These are phyloP conservation scores for Coemansia sp. DNA, from an alignment of 192 early-diverging fungal genomes.

Conservation along the genomic window DNA sequence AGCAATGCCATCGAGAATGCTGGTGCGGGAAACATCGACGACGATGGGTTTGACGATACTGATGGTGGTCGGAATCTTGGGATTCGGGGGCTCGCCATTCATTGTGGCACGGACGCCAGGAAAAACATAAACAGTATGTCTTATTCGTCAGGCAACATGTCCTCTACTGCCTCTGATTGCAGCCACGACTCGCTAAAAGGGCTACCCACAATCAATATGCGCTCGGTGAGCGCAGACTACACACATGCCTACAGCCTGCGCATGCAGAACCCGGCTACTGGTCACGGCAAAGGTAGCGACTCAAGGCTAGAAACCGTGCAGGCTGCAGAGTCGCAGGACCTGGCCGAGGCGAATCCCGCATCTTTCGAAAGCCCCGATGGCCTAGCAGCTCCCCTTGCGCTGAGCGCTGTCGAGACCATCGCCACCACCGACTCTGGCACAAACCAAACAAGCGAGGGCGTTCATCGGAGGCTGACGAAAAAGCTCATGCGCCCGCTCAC, in stretches of 20 bases:
- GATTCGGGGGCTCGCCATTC: not conserved
- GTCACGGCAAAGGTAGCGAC: not conserved
- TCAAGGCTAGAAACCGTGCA: not conserved
- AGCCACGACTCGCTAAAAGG: slow-evolving; percentile 11
- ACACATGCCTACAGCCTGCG: slow-evolving; percentile 29
- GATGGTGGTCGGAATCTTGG: not conserved
- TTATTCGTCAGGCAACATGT: slow-evolving; percentile 26
- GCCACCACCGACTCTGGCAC: no score
- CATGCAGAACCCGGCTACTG: slow-evolving; percentile 3
- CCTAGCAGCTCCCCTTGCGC: not conserved
- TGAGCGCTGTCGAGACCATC: not conserved
- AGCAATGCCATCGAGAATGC: no score
- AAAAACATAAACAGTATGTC: not conserved
- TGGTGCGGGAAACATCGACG: no score
- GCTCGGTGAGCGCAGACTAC: slow-evolving; percentile 44
- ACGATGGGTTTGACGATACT: not conserved
- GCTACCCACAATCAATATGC: slow-evolving; percentile 20
- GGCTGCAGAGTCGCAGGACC: not conserved
- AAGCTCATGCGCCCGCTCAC: slow-evolving; percentile 25
- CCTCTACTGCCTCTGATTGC: slow-evolving; percentile 23
- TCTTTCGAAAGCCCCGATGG: no score
- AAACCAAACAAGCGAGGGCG: no score
- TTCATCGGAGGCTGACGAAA: slow-evolving; percentile 13
- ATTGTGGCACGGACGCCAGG: no score
- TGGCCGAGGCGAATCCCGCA: no score